Conservation (phyloP, 768 basidiomycete species). For the Mycena olivaceomarginata region DNA sequence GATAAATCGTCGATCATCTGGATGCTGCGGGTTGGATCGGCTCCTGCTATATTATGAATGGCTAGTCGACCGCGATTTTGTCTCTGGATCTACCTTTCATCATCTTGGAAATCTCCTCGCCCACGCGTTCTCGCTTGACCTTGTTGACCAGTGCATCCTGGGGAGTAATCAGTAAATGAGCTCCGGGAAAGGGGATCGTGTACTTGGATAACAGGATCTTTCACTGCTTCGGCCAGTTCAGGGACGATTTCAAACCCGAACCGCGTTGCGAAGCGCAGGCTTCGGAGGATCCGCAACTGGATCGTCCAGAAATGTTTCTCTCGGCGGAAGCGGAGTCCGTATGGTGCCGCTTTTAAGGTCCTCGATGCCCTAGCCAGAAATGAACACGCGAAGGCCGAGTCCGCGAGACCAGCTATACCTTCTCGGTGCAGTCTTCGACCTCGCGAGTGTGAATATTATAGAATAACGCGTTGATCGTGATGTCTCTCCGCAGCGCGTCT, state of each 20-base stretch:
- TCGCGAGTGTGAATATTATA: constrained; percentile 93
- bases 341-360: constrained; percentile 88
- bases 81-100: constrained; percentile 77
- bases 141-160: constrained; percentile 84
- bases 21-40: constrained; percentile 84
- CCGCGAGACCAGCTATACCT: constrained; percentile 63
- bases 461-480: constrained; percentile 97
- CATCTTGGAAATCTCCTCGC: constrained; percentile 96
- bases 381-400: constrained; percentile 1
- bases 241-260: constrained; percentile 88
- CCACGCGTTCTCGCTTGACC: constrained; percentile 93
- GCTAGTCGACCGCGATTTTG: constrained; percentile 16
- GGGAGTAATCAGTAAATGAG: constrained; percentile 14
- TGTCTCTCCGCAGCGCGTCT: constrained; percentile 93
- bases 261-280: constrained; percentile 93
- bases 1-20: constrained; percentile 84
- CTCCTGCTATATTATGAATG: constrained; percentile 66
- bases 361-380: constrained; percentile 78
- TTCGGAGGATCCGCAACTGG: constrained; percentile 94
- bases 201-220: constrained; percentile 80
- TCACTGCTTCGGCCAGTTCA: constrained; percentile 79
- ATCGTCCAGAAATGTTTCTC: constrained; percentile 94
- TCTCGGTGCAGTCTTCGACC: constrained; percentile 92
- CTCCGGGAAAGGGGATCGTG: constrained; percentile 49
- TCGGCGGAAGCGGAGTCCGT: constrained; percentile 91